Evolutionary conservation across 2,329 filamentous ascomycete genomes (phyloP).

Genomic region (Beauveria rudraprayagi): DNA sequence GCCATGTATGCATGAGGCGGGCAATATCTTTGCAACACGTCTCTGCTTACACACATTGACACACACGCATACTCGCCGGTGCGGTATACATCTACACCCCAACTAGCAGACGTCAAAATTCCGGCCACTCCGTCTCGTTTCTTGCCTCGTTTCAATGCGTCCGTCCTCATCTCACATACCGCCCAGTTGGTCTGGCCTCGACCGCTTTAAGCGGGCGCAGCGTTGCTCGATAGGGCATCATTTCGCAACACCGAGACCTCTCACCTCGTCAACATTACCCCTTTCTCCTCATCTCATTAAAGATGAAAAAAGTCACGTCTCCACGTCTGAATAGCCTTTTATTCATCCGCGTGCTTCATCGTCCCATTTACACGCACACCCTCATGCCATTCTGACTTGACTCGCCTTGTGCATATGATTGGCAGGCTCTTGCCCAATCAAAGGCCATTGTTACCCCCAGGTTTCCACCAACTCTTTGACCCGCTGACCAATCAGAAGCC

Average conservation of each 20-base stretch:
- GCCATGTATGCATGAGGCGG: not conserved
- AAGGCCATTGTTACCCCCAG: not conserved
- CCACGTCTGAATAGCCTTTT: not conserved
- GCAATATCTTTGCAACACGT: not conserved
- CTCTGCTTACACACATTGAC: not conserved
- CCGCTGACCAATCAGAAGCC: not conserved
- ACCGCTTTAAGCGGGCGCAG: not conserved
- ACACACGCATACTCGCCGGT: not conserved
- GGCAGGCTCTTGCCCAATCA: not conserved
- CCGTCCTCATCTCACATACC: not conserved
- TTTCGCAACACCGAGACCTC: not conserved
- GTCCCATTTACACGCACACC: not conserved
- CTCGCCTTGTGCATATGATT: not conserved
- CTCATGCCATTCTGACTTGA: not conserved
- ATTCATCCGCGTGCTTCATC: not conserved
- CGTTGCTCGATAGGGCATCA: constrained; percentile 3
- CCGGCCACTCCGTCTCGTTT: not conserved
- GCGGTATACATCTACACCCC: not conserved
- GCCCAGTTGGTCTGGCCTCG: not conserved
- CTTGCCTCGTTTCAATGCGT: not conserved
- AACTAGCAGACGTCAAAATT: not conserved
- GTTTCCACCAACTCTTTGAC: not conserved
- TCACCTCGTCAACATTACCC: not conserved
- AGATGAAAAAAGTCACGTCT: not conserved
- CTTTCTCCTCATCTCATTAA: constrained; percentile 6